Base-by-base conservation (phyloP, 495 filamentous ascomycete species). In the Talaromyces trachyspermus region DNA sequence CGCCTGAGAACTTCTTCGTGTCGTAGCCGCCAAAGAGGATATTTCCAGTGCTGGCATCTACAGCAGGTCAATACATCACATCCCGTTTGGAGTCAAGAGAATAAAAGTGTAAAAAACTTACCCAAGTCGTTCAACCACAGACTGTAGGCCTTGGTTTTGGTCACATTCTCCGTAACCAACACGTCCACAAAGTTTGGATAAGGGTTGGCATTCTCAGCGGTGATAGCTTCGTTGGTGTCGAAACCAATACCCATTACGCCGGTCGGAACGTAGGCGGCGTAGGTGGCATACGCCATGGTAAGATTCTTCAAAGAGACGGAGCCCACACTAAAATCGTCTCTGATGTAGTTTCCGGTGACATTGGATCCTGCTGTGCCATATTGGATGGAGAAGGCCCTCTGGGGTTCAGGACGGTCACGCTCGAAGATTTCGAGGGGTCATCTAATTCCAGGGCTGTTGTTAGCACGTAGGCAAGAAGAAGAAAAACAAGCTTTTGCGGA, bases 201-300 rank as follows among this genome's bases (percentile, higher is more conserved):
- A 2, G 77, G 43, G 10, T 64, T 43, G 4, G 70, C 65, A 8
- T 75, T 72, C 45, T 80, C 64, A 29, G 72, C 72, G 49, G 80
- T 78, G 47, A 81, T 75, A 4, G 84, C 83, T 54, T 89, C 84
- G 57, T 88, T 86, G 51, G 75, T 53, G 5, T 70, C 53, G 52
- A 88, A 89, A 5, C 86, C 86, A 52, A 90, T 84, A 27, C 86
- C 86, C 46, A 89, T 69, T 23, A 89, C 85, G 29, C 85, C 84
- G 30, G 51, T 50, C 3, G 50, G 36, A 14, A 52, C 43, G 10
- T 48, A 20, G 60, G 87, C 76, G 0, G 60, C 49, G 8, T 81
- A 80, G 12, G 66, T 72, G 41, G 80, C 83, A 51, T 89, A 70
- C 39, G 85, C 86, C 57, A 89, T 84, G 56, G 88, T 83, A 37